A percentile compares a stretch with the other conserved stretches of the same genome.
These are phyloP conservation scores for Suillus discolor DNA, from an alignment of 768 basidiomycete species.

Conservation along the genomic window DNA sequence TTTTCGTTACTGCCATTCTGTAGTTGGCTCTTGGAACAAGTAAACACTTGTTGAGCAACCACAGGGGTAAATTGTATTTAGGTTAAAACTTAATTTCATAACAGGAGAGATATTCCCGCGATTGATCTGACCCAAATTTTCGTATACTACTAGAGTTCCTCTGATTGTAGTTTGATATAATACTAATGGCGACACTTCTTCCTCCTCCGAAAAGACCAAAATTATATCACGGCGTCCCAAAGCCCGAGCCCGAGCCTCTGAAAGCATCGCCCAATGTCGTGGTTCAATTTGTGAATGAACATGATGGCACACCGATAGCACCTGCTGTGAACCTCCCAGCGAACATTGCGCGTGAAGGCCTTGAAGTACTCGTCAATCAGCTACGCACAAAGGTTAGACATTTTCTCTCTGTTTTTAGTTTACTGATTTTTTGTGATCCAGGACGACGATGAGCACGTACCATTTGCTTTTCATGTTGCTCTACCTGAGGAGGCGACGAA, in stretches of 20 bases:
- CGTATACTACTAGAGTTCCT: background rate
- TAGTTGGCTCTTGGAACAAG: background rate
- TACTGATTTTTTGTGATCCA: conserved; percentile 6
- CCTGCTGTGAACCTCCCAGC: conserved; percentile 90
- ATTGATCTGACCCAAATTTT: background rate
- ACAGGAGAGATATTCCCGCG: background rate
- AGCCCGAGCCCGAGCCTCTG: conserved; percentile 54
- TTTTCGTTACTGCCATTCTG: conserved; percentile 15
- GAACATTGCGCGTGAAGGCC: conserved; percentile 77
- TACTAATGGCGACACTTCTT: conserved; percentile 75
- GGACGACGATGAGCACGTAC: conserved; percentile 81
- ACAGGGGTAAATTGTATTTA: background rate
- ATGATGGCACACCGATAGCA: conserved; percentile 79
- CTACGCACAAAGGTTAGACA: conserved; percentile 68
- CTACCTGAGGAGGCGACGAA: conserved; percentile 60
- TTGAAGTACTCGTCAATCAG: conserved; percentile 90
- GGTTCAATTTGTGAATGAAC: conserved; percentile 91
- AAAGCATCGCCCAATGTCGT: conserved; percentile 67
- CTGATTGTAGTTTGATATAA: background rate
- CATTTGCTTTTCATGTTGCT: conserved; percentile 87
- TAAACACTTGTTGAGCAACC: no score
- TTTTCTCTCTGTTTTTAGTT: background rate
- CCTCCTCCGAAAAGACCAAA: conserved; percentile 91
- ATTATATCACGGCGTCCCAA: conserved; percentile 72
- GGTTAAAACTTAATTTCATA: background rate